These are phyloP conservation scores for Phoma herbarum DNA, from an alignment of 2,329 filamentous ascomycete genomes.

Conservation along the genomic window DNA sequence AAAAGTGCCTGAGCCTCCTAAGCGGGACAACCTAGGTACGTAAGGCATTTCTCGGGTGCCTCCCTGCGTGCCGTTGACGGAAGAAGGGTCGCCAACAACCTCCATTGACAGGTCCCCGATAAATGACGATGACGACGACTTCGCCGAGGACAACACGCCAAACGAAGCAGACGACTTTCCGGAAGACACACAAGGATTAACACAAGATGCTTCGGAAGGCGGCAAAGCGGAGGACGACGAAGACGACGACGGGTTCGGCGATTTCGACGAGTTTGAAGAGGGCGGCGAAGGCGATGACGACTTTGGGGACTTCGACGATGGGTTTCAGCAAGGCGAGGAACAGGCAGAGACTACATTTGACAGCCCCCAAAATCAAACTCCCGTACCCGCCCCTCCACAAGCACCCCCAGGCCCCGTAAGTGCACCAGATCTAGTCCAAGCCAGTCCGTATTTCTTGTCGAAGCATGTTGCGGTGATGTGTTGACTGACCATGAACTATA, in stretches of 20 bases:
- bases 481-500: constrained; percentile 39
- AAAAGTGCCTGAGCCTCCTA: constrained; percentile 55
- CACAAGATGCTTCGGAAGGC: constrained; percentile 24
- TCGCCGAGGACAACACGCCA: constrained; percentile 16
- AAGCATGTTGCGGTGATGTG: constrained; percentile 34
- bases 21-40: constrained; percentile 65
- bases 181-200: constrained; percentile 19
- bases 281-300: constrained; percentile 59
- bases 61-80: constrained; percentile 67
- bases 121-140: constrained; percentile 45
- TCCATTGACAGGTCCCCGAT: constrained; percentile 61
- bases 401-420: constrained; percentile 60
- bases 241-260: constrained; percentile 73
- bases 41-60: constrained; percentile 52
- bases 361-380: constrained; percentile 49
- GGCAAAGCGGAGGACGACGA: constrained; percentile 61
- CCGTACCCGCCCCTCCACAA: constrained; percentile 53
- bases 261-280: constrained; percentile 72
- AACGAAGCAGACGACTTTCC: constrained; percentile 7
- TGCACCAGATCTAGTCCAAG: constrained; percentile 48
- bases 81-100: constrained; percentile 66
- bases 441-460: constrained; percentile 42
- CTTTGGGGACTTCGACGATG: constrained; percentile 63
- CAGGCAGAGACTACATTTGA: constrained; percentile 52
- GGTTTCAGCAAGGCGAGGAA: constrained; percentile 53